These are phyloP conservation scores for Lyophyllum shimeji DNA, from an alignment of 768 basidiomycete species.

Conservation along the genomic window DNA sequence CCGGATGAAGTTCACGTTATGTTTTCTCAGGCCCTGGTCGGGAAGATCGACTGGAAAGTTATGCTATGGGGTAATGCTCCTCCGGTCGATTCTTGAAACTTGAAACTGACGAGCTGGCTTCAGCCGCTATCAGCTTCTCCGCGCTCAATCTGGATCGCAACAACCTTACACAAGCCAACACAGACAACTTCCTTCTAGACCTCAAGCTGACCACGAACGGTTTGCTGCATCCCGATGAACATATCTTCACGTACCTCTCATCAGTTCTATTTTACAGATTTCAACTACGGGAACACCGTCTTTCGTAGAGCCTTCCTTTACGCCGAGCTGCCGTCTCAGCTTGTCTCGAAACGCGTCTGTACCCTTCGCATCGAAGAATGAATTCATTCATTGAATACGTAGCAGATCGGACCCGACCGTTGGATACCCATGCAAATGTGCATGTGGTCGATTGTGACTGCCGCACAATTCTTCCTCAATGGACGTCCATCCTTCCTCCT, in stretches of 20 bases:
- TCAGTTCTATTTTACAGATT: conserved; percentile 33
- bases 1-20: background rate
- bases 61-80: conserved; percentile 42
- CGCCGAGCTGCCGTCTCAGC: conserved; percentile 63
- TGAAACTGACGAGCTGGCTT: background rate
- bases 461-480: conserved; percentile 54
- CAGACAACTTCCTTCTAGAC: conserved; percentile 57
- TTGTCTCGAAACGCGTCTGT: conserved; percentile 56
- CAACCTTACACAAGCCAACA: conserved; percentile 59
- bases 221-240: background rate
- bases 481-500: conserved; percentile 52
- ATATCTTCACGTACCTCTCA: background rate
- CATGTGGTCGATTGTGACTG: conserved; percentile 51
- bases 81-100: background rate
- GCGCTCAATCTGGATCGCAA: conserved; percentile 53
- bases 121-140: conserved; percentile 54
- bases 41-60: conserved; percentile 63
- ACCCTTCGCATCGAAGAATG: background rate
- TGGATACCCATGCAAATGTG: conserved; percentile 65
- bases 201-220: conserved; percentile 51
- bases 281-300: conserved; percentile 55
- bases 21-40: conserved; percentile 38
- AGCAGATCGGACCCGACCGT: conserved; percentile 57
- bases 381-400: background rate
- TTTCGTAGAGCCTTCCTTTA: conserved; percentile 50